Evolutionary conservation across 2,329 filamentous ascomycete genomes (phyloP).

Genomic region (Arthrobotrys iridis): DNA sequence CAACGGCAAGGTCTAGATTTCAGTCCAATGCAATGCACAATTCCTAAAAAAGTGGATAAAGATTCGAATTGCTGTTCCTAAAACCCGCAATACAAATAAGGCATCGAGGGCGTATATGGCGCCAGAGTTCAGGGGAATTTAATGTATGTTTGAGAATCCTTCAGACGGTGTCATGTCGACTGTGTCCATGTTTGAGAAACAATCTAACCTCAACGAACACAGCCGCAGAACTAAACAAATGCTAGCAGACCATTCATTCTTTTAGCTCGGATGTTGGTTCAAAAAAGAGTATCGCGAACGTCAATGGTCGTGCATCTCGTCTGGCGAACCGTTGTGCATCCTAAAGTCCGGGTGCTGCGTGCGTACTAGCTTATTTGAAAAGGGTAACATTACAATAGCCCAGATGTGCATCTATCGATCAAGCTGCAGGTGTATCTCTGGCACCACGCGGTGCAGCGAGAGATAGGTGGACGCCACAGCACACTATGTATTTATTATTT

Average conservation of each 20-base stretch:
- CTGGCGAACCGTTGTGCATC: too few species aligned
- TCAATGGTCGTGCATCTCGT: neutral
- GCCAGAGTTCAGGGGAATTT: neutral
- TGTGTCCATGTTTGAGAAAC: conserved; percentile 42
- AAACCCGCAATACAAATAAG: too few species aligned
- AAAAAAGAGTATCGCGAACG: neutral
- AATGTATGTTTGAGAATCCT: conserved; percentile 9
- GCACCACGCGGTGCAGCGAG: conserved; percentile 5
- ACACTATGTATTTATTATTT: neutral
- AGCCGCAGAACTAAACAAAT: conserved; percentile 14
- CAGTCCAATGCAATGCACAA: neutral
- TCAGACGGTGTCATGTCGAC: conserved; percentile 16
- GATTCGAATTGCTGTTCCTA: neutral
- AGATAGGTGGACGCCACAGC: conserved; percentile 13
- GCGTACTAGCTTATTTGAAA: neutral
- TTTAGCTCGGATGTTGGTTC: neutral
- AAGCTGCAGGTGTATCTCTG: conserved; percentile 18
- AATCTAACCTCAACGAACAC: conserved; percentile 11
- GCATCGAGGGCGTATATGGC: conserved; percentile 6
- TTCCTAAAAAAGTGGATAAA: too few species aligned
- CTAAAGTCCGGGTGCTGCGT: neutral
- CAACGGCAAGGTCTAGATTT: neutral
- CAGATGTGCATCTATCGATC: neutral
- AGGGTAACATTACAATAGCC: conserved; percentile 9
- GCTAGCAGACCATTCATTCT: neutral